Evolutionary conservation across 495 filamentous ascomycete species (phyloP), one percentile per base, ranked within the genome.

Genomic region (Hypoxylon intermedium): DNA sequence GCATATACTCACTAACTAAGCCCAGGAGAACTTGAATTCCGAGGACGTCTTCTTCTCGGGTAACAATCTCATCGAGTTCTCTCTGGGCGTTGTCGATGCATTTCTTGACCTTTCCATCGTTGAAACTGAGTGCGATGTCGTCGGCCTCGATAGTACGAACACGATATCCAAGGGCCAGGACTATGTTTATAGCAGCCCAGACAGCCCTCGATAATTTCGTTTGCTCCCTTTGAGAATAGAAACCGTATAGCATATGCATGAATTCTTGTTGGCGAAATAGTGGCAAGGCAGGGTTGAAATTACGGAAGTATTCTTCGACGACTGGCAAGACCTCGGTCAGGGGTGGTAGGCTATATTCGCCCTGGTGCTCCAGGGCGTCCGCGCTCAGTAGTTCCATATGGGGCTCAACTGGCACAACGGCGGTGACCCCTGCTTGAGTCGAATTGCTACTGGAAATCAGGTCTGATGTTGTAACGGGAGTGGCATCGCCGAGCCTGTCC

Each of bases 281-380:
- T 13, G 71, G 71, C n/a, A 73, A 58, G 13, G 60, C 58, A n/a
- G 56, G 38, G 60, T 73, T 73, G 28, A 70, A 66, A 31, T 72
- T 61, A 33, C 47, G 47, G 16, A 73, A 73, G 58, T 68, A 73
- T 1, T 33, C 34, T 9, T 73, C 68, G 15, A 73, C 36, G 11
- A 71, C 36, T 16, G 69, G 67, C 5, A 68, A 40, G 42, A 67
- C 51, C 38, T 69, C 63, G 1, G 59, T 60, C 3, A 73, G 37
- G 6, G 71, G 67, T 4, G 67, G 67, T n/a, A 73, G 28, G 5
- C 36, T 53, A 15, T 46, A 46, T 21, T 48, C 40, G 1, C 13
- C 49, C n/a, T 52, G 46, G 12, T 18, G 23, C 9, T 42, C 34
- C 26, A 33, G 9, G 18, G n/a, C 7, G 16, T 26, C 6, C 3